phyloP scores from a whole-genome alignment of 192 early-diverging fungal genomes.

The Paraglomus occultum region DNA sequence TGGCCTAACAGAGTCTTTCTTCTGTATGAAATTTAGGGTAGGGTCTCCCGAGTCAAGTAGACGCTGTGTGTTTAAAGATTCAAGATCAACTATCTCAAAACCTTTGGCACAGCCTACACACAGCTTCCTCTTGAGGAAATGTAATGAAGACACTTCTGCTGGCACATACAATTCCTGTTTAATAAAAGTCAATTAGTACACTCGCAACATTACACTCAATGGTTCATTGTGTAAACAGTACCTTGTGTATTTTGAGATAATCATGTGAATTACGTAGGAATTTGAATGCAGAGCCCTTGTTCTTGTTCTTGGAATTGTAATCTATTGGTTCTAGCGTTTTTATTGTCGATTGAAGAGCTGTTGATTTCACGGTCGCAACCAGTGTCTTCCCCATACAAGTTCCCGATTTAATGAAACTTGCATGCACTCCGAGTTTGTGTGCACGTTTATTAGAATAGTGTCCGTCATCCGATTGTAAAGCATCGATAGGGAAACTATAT shows the following conservation, averaged over 20 bases:
- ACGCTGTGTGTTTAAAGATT: slow-evolving; percentile 80
- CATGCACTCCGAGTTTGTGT: slow-evolving; percentile 45
- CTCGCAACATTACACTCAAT: neutral
- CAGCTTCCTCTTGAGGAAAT: slow-evolving; percentile 81
- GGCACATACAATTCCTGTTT: slow-evolving; percentile 94
- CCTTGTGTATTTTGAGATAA: slow-evolving; percentile 58
- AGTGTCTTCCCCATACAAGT: slow-evolving; percentile 39
- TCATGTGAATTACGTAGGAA: slow-evolving; percentile 38
- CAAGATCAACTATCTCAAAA: slow-evolving; percentile 91
- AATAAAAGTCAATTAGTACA: slow-evolving; percentile 36
- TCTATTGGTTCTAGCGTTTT: slow-evolving; percentile 46
- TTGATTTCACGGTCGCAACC: slow-evolving; percentile 41
- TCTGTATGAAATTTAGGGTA: slow-evolving; percentile 73
- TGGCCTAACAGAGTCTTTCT: slow-evolving; percentile 74
- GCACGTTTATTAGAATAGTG: slow-evolving; percentile 48
- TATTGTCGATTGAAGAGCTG: slow-evolving; percentile 38
- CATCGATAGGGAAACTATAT: slow-evolving; percentile 74
- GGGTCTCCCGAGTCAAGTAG: slow-evolving; percentile 84
- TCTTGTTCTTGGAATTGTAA: slow-evolving; percentile 39
- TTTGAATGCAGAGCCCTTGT: slow-evolving; percentile 33
- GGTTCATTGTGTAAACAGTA: slow-evolving; percentile 37
- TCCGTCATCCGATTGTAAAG: slow-evolving; percentile 65
- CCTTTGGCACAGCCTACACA: slow-evolving; percentile 90
- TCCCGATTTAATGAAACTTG: slow-evolving; percentile 54
- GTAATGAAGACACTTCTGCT: slow-evolving; percentile 80